These are phyloP conservation scores for Arachnomyces sp. DNA, from an alignment of 2,329 filamentous ascomycete genomes.

Conservation along the genomic window DNA sequence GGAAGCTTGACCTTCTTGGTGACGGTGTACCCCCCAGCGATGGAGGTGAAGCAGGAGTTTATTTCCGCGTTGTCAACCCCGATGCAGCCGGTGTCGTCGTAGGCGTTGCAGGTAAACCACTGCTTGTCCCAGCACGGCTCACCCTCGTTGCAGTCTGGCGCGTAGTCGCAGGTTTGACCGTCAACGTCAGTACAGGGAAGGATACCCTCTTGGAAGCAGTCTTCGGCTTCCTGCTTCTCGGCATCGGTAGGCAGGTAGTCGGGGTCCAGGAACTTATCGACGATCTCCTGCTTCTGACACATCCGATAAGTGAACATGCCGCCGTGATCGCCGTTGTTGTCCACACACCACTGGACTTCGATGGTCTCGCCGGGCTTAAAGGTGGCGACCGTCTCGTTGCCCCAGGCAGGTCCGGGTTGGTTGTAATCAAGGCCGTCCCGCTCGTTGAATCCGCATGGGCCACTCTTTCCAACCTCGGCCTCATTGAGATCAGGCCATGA, in stretches of 20 bases:
- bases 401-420: slow-evolving; percentile 39
- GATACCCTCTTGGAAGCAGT: slow-evolving; percentile 43
- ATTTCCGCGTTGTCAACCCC: slow-evolving; percentile 36
- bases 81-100: slow-evolving; percentile 18
- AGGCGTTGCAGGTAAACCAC: slow-evolving; percentile 48
- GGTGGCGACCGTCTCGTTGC: slow-evolving; percentile 33
- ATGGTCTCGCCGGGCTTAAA: slow-evolving; percentile 41
- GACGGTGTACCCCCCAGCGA: slow-evolving; percentile 47
- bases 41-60: slow-evolving; percentile 44
- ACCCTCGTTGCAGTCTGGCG: slow-evolving; percentile 38
- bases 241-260: slow-evolving; percentile 41
- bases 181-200: slow-evolving; percentile 43
- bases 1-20: slow-evolving; percentile 46
- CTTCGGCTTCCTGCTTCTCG: slow-evolving; percentile 47
- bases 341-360: slow-evolving; percentile 49
- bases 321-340: slow-evolving; percentile 49
- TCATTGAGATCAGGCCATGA: slow-evolving; percentile 43
- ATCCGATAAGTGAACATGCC: slow-evolving; percentile 51
- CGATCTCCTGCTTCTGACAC: slow-evolving; percentile 44
- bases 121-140: slow-evolving; percentile 43
- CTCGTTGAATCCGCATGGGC: slow-evolving; percentile 48
- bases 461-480: slow-evolving; percentile 41
- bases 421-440: slow-evolving; percentile 49
- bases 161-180: slow-evolving; percentile 44
- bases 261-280: slow-evolving; percentile 43